Conservation (phyloP, 768 basidiomycete genomes). For the Rhizopogon vinicolor region DNA sequence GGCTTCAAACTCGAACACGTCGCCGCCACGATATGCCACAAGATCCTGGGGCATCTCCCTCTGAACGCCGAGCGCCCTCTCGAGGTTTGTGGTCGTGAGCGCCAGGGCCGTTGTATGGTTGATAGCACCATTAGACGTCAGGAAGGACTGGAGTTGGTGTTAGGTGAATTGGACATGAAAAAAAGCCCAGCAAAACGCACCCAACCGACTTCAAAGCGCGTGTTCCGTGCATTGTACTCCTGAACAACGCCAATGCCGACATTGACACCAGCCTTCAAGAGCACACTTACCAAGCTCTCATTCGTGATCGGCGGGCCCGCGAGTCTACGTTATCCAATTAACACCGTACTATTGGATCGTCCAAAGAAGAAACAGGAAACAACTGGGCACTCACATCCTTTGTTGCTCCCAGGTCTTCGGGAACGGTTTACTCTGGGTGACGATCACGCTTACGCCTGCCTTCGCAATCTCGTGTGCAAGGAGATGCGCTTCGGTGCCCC, state of each 20-base stretch:
- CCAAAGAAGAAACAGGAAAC: neutral
- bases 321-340: slow-evolving; percentile 30
- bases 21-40: slow-evolving; percentile 34
- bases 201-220: slow-evolving; percentile 35
- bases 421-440: slow-evolving; percentile 58
- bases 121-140: slow-evolving; percentile 35
- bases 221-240: slow-evolving; percentile 25
- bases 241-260: slow-evolving; percentile 51
- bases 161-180: neutral
- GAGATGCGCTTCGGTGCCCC: slow-evolving; percentile 59
- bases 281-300: slow-evolving; percentile 46
- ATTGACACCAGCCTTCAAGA: slow-evolving; percentile 58
- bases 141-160: slow-evolving; percentile 26
- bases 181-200: slow-evolving; percentile 16
- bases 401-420: slow-evolving; percentile 61
- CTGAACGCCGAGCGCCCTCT: slow-evolving; percentile 35
- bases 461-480: slow-evolving; percentile 64
- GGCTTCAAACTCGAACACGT: slow-evolving; percentile 30
- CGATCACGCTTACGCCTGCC: slow-evolving; percentile 68
- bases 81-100: slow-evolving; percentile 37
- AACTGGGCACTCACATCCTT: slow-evolving; percentile 44
- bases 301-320: slow-evolving; percentile 67
- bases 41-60: slow-evolving; percentile 27
- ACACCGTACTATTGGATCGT: no score
- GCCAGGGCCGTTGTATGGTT: slow-evolving; percentile 28